Conservation (phyloP, 257 asterid species). For the Anisodus acutangulus region DNA sequence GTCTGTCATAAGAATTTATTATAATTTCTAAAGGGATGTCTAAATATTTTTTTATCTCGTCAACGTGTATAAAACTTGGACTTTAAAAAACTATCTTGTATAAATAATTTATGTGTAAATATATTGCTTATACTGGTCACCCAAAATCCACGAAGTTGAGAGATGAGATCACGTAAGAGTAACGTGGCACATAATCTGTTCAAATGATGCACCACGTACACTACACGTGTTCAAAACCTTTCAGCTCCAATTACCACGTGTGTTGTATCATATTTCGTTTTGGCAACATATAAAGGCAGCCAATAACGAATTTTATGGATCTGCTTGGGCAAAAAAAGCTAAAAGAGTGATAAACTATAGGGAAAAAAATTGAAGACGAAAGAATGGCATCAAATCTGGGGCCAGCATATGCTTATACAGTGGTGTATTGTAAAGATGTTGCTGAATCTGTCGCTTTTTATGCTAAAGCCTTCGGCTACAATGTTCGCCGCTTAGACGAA, state of each 20-base stretch:
- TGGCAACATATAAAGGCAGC: background rate
- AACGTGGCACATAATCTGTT: background rate
- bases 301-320: background rate
- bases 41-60: background rate
- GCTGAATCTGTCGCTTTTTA: conserved; percentile 75
- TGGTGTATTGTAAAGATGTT: conserved; percentile 74
- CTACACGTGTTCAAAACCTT: background rate
- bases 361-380: background rate
- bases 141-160: no score
- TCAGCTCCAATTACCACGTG: conserved; percentile 2
- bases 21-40: background rate
- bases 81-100: background rate
- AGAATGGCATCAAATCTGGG: conserved; percentile 54
- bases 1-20: background rate
- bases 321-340: background rate
- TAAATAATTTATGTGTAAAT: no score
- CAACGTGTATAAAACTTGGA: background rate
- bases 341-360: background rate
- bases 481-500: conserved; percentile 68
- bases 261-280: background rate
- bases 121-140: no score
- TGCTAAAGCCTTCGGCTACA: conserved; percentile 63
- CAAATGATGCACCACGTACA: background rate
- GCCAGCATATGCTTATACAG: conserved; percentile 72
- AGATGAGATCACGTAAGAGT: background rate